Conservation (phyloP, 139 green algal species). For the Chlamydomonas sphaeroides region DNA sequence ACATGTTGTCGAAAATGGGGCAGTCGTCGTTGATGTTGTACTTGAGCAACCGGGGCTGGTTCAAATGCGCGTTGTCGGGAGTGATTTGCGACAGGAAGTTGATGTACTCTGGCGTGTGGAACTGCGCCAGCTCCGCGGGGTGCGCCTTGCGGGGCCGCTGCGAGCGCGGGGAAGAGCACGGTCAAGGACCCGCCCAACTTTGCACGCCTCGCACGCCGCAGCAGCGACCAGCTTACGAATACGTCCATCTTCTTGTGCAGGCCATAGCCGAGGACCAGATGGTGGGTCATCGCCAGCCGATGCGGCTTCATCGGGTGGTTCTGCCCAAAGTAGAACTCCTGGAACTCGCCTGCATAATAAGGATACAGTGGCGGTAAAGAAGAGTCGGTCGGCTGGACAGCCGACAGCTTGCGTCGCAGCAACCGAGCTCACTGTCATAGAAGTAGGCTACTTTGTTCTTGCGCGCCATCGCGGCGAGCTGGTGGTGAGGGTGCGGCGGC, state of each 20-base stretch:
- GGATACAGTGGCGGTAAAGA: neutral
- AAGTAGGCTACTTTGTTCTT: slow-evolving; percentile 87
- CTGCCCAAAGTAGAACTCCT: slow-evolving; percentile 92
- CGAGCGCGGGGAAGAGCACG: too few relatives aligned
- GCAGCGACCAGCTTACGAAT: slow-evolving; percentile 70
- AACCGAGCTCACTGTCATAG: slow-evolving; percentile 80
- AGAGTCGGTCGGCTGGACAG: neutral
- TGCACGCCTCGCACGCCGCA: too few relatives aligned
- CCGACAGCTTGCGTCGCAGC: neutral
- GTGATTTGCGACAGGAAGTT: slow-evolving; percentile 85
- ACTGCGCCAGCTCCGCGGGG: slow-evolving; percentile 85
- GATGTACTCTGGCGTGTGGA: slow-evolving; percentile 90
- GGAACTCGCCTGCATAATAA: slow-evolving; percentile 71
- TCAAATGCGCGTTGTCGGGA: slow-evolving; percentile 65
- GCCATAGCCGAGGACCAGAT: slow-evolving; percentile 93
- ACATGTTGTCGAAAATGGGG: slow-evolving; percentile 88
- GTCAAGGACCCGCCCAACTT: too few relatives aligned
- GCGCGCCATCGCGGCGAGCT: neutral
- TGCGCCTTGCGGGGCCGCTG: slow-evolving; percentile 83
- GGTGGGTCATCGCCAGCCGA: slow-evolving; percentile 94
- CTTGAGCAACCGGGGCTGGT: slow-evolving; percentile 58
- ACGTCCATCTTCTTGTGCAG: slow-evolving; percentile 93
- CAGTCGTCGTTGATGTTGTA: slow-evolving; percentile 94
- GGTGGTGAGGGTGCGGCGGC: too few relatives aligned
- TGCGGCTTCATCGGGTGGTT: slow-evolving; percentile 99